A percentile compares a stretch with the other conserved stretches of the same genome.
Conservation (phyloP, 1,284 basidiomycete genomes). For the Coriolopsis trogii region DNA sequence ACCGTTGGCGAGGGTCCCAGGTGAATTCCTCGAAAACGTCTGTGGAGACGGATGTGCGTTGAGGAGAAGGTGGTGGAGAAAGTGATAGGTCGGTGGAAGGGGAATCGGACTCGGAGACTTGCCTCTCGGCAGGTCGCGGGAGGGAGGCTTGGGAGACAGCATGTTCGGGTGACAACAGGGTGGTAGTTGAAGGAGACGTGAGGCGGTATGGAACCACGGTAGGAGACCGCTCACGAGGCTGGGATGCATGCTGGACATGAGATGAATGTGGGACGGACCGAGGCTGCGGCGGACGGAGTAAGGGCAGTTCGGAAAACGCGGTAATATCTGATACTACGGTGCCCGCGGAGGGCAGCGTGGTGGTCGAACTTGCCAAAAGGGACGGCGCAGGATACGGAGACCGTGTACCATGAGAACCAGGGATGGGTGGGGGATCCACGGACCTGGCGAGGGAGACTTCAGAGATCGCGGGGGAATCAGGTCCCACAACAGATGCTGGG, state of each 20-base stretch:
- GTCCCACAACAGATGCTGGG: neutral
- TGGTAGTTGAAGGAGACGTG: conserved; percentile 22
- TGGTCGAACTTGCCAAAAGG: neutral
- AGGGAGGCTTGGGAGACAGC: conserved; percentile 6
- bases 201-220: conserved; percentile 10
- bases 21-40: conserved; percentile 32
- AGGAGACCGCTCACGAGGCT: conserved; percentile 8
- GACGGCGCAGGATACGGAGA: neutral
- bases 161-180: conserved; percentile 14
- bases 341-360: conserved; percentile 3
- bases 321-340: conserved; percentile 10
- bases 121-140: neutral
- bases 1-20: conserved; percentile 29
- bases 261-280: conserved; percentile 13
- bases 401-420: neutral
- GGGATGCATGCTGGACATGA: neutral
- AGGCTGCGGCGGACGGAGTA: conserved; percentile 18
- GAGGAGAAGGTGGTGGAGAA: conserved; percentile 9
- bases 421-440: conserved; percentile 1
- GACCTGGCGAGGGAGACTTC: conserved; percentile 8
- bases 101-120: too few species aligned
- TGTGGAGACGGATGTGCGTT: conserved; percentile 15
- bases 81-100: neutral
- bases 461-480: conserved; percentile 12
- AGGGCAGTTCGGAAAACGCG: conserved; percentile 16